Conservation (phyloP, 1,284 basidiomycete genomes). For the Trichosporon sp. region DNA sequence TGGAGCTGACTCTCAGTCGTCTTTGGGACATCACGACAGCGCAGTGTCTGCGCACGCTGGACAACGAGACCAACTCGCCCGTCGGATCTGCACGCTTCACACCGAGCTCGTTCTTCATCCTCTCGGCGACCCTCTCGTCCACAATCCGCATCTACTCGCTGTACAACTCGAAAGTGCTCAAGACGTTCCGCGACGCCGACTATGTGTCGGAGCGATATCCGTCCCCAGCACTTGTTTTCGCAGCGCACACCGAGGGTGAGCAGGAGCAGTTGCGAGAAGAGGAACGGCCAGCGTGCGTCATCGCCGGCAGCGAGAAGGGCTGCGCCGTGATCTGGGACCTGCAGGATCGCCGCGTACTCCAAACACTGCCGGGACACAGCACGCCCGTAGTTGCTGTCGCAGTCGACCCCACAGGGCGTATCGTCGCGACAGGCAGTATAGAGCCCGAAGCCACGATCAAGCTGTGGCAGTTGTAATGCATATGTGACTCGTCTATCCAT, state of each 20-base stretch:
- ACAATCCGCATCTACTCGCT: slow-evolving; percentile 92
- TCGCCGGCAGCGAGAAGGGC: slow-evolving; percentile 85
- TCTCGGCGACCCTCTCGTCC: slow-evolving; percentile 85
- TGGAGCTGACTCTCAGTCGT: slow-evolving; percentile 56
- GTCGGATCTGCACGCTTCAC: slow-evolving; percentile 71
- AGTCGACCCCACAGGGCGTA: slow-evolving; percentile 21
- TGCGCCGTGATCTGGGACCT: slow-evolving; percentile 87
- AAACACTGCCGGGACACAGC: slow-evolving; percentile 58
- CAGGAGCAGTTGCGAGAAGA: not conserved
- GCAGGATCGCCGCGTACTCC: slow-evolving; percentile 69
- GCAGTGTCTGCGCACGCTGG: slow-evolving; percentile 93
- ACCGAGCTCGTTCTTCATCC: slow-evolving; percentile 80
- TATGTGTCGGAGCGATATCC: slow-evolving; percentile 33
- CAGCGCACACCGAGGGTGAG: not conserved
- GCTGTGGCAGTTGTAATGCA: slow-evolving; percentile 7
- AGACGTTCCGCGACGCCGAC: slow-evolving; percentile 57
- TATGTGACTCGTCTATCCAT: not conserved
- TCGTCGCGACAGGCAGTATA: slow-evolving; percentile 15
- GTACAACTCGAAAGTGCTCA: slow-evolving; percentile 82
- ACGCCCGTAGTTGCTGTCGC: slow-evolving; percentile 41
- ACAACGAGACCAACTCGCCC: slow-evolving; percentile 91
- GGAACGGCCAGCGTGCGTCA: slow-evolving; percentile 53
- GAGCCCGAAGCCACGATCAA: slow-evolving; percentile 16
- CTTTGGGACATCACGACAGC: slow-evolving; percentile 96
- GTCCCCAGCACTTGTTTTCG: slow-evolving; percentile 32